Conservation (phyloP, 208 protist species). For the Trypanosomatidae sp. region DNA sequence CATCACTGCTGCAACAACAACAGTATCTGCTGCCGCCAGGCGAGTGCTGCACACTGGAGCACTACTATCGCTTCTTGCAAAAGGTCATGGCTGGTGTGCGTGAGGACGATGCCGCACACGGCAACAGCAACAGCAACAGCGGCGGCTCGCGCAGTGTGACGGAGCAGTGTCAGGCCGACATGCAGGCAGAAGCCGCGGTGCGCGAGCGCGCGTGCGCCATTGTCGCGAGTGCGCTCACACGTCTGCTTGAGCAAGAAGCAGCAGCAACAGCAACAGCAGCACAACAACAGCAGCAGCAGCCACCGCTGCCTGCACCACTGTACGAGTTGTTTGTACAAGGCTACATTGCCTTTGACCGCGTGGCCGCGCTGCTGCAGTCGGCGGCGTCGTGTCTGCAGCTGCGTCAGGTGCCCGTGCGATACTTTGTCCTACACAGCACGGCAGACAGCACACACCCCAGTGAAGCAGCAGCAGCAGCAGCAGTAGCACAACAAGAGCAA, state of each 20-base stretch:
- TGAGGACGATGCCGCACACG: slow-evolving; percentile 21
- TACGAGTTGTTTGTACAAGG: slow-evolving; percentile 26
- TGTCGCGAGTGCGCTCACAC: slow-evolving; percentile 46
- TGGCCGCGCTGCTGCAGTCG: slow-evolving; percentile 42
- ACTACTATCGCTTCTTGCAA: slow-evolving; percentile 46
- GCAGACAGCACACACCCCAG: slow-evolving; percentile 6
- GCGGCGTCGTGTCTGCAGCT: slow-evolving; percentile 44
- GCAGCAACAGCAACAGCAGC: too few species aligned
- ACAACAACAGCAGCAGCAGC: slow-evolving; percentile 9
- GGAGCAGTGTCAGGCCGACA: slow-evolving; percentile 12
- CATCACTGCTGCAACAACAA: background rate
- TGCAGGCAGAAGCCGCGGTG: slow-evolving; percentile 50
- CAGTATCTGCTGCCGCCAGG: slow-evolving; percentile 23
- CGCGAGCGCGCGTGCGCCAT: slow-evolving; percentile 36
- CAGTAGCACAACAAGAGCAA: background rate
- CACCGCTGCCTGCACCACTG: slow-evolving; percentile 35
- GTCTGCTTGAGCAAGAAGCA: slow-evolving; percentile 35
- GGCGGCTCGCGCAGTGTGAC: slow-evolving; percentile 5
- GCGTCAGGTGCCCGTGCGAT: slow-evolving; percentile 48
- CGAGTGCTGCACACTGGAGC: slow-evolving; percentile 63
- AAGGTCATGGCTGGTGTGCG: slow-evolving; percentile 58
- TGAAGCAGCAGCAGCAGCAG: background rate
- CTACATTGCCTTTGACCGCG: slow-evolving; percentile 57
- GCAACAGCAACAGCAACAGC: slow-evolving; percentile 8
- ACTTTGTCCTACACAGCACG: slow-evolving; percentile 76